Evolutionary conservation across 73 alveolate genomes (phyloP).

Genomic region (Tetrahymena elliotti): DNA sequence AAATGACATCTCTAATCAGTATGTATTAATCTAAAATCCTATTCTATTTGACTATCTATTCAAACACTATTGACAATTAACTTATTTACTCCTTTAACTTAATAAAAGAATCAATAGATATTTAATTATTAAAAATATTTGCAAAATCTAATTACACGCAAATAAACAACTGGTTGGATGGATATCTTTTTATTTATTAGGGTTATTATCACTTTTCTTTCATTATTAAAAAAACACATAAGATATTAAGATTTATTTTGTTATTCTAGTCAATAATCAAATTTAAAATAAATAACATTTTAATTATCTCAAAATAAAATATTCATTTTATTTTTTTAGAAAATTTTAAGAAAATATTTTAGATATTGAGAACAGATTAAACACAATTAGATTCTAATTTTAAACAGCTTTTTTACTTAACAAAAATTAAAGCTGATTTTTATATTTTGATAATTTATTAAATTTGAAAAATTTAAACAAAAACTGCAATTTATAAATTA

Average conservation of each 20-base stretch:
- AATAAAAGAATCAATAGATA: too few relatives aligned
- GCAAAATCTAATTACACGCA: neutral
- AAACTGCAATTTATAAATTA: neutral
- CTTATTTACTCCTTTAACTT: neutral
- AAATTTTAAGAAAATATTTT: too few relatives aligned
- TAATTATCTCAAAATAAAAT: too few relatives aligned
- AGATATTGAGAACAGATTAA: neutral
- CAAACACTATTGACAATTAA: neutral
- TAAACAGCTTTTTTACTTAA: neutral
- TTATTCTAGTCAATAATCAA: neutral
- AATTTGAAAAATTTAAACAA: neutral
- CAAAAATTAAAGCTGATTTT: neutral
- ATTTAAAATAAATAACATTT: too few relatives aligned
- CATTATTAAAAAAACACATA: too few relatives aligned
- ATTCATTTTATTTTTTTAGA: too few relatives aligned
- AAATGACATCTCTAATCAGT: neutral
- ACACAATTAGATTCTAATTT: neutral
- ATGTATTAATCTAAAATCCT: neutral
- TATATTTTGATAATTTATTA: too few relatives aligned
- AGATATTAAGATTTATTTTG: neutral
- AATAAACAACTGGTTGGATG: too few relatives aligned
- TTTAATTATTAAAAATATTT: too few relatives aligned
- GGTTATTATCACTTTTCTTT: neutral
- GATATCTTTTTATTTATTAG: neutral
- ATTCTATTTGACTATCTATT: neutral